Conservation (phyloP, 495 filamentous ascomycete species). For the Oleoguttula mirabilis region DNA sequence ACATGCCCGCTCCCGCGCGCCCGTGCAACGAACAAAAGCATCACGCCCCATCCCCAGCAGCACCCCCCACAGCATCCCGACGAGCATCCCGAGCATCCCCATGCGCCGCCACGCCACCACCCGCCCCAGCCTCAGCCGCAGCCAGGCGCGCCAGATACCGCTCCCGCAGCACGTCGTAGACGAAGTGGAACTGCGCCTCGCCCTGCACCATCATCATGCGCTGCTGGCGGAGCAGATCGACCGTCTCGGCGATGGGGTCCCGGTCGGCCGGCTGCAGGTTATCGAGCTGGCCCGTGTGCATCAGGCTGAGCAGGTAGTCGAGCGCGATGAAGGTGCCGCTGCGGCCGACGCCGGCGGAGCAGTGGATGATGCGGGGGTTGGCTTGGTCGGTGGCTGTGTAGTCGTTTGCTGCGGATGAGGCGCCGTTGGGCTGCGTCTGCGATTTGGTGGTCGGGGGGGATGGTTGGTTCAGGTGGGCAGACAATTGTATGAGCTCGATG, state of each 20-base stretch:
- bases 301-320: slow-evolving; percentile 73
- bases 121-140: too few species aligned
- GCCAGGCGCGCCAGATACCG: slow-evolving; percentile 30
- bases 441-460: not conserved
- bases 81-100: too few species aligned
- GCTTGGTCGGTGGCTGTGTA: slow-evolving; percentile 1
- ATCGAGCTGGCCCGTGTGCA: slow-evolving; percentile 62
- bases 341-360: slow-evolving; percentile 86
- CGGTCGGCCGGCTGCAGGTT: slow-evolving; percentile 15
- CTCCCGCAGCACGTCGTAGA: slow-evolving; percentile 78
- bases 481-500: slow-evolving; percentile 64
- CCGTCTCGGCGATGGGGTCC: slow-evolving; percentile 54
- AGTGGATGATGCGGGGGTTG: slow-evolving; percentile 84
- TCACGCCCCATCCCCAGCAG: too few species aligned
- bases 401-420: not conserved
- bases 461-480: slow-evolving; percentile 47
- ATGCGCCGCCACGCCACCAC: too few species aligned
- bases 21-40: too few species aligned
- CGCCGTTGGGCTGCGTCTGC: slow-evolving; percentile 1
- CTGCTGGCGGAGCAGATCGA: slow-evolving; percentile 75
- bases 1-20: too few species aligned
- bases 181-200: slow-evolving; percentile 71
- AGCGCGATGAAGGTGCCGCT: slow-evolving; percentile 93
- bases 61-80: too few species aligned
- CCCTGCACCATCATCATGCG: slow-evolving; percentile 94